Base-by-base conservation (phyloP, 2,329 filamentous ascomycete species). In the Ilyonectria sp. region DNA sequence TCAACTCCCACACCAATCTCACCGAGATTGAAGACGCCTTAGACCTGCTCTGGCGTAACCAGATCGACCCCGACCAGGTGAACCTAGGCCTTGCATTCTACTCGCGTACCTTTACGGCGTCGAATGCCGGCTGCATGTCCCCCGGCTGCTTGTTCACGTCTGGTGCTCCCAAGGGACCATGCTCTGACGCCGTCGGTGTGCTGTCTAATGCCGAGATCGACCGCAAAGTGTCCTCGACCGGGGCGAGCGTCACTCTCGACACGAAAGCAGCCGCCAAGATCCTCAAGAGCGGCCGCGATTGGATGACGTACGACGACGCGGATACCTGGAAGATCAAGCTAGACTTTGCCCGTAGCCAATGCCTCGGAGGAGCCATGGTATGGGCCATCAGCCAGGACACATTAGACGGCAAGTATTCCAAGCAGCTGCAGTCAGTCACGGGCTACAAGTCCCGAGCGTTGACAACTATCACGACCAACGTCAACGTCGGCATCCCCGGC, bases 381-480 rank as follows among this genome's bases (percentile, higher is more conserved):
- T 72, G 70, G 70, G 65, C 70, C 0, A 60, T 72, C 5, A 58
- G 23, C 8, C 68, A 72, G 1, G 70, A 72, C 17, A 63, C 44
- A 1, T 26, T n/a, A 9, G 65, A 68, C 9, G 69, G 49, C 49
- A 65, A 17, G 50, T 68, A 55, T 21, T 40, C 37, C 37, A 40
- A 40, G 37, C 37, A 40, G 37, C 37, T 40, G 10, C 37, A 40
- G 37, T 40, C 37, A 2, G 37, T 17, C 37, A 40, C 46, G 46
- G 23, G 46, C 46, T 49, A 21, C 19, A 49, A 49, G 46, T 29
- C 46, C 46, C 19, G 46, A n/a, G 46, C 46, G 17, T 15, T 49
- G 46, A 26, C 46, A 9, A 10, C 19, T 19, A 49, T 29, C 19
- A 49, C 3, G 46, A 21, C 46, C 19, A 49, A 29, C 46, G 46